Conservation (phyloP, 371 early-diverging fungal species). For the Mucor indicus region DNA sequence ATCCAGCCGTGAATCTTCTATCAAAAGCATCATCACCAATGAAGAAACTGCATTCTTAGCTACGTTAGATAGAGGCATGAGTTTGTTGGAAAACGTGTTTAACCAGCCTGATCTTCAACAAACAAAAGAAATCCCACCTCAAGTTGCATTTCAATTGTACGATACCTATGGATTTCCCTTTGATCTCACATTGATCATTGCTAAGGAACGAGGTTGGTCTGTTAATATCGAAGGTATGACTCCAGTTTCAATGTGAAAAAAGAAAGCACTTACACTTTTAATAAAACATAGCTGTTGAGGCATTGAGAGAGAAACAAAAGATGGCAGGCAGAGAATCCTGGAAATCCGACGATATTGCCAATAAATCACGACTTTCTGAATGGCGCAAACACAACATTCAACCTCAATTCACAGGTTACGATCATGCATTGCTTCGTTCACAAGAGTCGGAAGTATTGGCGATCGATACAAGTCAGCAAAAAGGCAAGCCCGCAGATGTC, state of each 20-base stretch:
- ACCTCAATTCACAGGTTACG: conserved; percentile 60
- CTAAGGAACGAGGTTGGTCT: conserved; percentile 67
- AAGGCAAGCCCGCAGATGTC: conserved; percentile 24
- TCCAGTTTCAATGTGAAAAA: neutral
- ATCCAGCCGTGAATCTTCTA: conserved; percentile 44
- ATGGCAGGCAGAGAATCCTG: conserved; percentile 56
- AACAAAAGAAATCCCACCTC: conserved; percentile 41
- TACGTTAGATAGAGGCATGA: conserved; percentile 64
- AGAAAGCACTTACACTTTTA: neutral
- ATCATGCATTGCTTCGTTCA: conserved; percentile 34
- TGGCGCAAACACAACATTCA: conserved; percentile 39
- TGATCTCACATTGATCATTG: conserved; percentile 70
- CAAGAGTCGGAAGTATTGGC: conserved; percentile 55
- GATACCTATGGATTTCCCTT: conserved; percentile 80
- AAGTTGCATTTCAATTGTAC: conserved; percentile 66
- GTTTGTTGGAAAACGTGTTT: conserved; percentile 58
- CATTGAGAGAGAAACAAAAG: conserved; percentile 51
- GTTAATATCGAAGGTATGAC: conserved; percentile 54
- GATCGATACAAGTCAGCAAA: conserved; percentile 36
- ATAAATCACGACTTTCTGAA: conserved; percentile 37
- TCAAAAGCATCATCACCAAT: conserved; percentile 55
- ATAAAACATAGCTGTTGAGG: conserved; percentile 42
- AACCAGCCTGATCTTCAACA: conserved; percentile 34
- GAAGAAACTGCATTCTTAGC: conserved; percentile 68
- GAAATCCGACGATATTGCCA: conserved; percentile 35